phyloP scores from a whole-genome alignment of 2,329 filamentous ascomycete species.

The Mariannaea sp. region DNA sequence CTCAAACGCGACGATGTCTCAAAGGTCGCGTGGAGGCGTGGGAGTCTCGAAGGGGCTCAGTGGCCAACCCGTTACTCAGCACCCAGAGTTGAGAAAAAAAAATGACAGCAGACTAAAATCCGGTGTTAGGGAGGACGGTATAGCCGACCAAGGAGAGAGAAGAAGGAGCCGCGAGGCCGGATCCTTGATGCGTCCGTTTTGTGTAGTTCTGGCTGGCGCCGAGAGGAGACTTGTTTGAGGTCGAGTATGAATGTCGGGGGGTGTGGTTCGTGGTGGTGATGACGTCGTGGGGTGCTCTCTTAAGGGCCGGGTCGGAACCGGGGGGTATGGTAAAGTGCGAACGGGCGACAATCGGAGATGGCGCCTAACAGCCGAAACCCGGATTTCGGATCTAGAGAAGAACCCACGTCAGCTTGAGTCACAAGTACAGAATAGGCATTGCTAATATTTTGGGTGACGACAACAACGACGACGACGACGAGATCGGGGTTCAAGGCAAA shows the following conservation, averaged over 20 bases:
- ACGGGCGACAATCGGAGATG: slow-evolving; percentile 34
- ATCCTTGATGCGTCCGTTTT: slow-evolving; percentile 57
- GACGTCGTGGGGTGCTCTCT: slow-evolving; percentile 35
- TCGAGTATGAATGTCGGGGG: slow-evolving; percentile 25
- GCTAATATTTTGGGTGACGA: slow-evolving; percentile 13
- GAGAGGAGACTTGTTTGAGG: slow-evolving; percentile 31
- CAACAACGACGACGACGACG: slow-evolving; percentile 19
- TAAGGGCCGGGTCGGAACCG: slow-evolving; percentile 35
- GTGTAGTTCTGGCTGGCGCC: slow-evolving; percentile 43
- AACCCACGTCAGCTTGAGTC: slow-evolving; percentile 33
- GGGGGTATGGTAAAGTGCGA: slow-evolving; percentile 27
- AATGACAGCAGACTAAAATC: slow-evolving; percentile 17
- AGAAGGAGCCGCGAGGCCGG: slow-evolving; percentile 51
- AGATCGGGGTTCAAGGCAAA: slow-evolving; percentile 13
- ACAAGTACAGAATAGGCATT: background rate
- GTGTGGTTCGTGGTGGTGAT: slow-evolving; percentile 36
- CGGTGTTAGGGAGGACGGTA: slow-evolving; percentile 58
- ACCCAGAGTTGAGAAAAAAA: slow-evolving; percentile 19
- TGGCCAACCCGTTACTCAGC: slow-evolving; percentile 26
- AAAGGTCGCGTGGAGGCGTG: slow-evolving; percentile 38
- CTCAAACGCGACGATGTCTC: slow-evolving; percentile 35
- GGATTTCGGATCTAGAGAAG: slow-evolving; percentile 27
- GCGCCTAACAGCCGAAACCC: slow-evolving; percentile 24
- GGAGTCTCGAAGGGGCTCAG: slow-evolving; percentile 28
- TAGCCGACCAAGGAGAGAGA: slow-evolving; percentile 56